A percentile compares a stretch with the other conserved stretches of the same genome.
Evolutionary conservation across 169 alveolate genomes (phyloP).

Genomic region (Plasmodium inui): DNA sequence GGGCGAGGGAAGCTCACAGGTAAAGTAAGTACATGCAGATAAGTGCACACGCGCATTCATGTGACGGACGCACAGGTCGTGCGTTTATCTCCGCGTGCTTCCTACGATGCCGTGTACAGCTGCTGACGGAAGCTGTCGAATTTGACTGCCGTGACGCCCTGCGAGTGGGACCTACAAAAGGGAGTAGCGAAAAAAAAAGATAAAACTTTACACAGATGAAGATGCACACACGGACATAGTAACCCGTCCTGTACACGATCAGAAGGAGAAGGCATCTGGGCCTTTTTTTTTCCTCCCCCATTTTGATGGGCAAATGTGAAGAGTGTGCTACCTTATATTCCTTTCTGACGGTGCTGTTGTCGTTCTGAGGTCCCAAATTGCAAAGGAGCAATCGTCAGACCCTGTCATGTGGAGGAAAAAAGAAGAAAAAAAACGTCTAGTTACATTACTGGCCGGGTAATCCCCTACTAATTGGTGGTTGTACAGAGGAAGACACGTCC

Average conservation of each 20-base stretch:
- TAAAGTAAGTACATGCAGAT: neutral
- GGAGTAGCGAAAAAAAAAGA: neutral
- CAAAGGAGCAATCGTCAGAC: constrained; percentile 69
- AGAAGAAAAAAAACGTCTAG: neutral
- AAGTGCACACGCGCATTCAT: neutral
- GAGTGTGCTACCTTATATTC: constrained; percentile 38
- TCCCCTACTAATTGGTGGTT: neutral
- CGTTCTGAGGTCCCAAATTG: constrained; percentile 65
- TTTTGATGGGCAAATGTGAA: neutral
- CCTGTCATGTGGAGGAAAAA: constrained; percentile 15
- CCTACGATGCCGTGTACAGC: constrained; percentile 59
- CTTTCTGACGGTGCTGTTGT: neutral
- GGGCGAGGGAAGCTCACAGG: neutral
- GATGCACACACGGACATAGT: neutral
- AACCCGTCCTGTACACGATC: neutral
- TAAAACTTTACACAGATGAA: neutral
- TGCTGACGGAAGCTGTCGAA: constrained; percentile 14
- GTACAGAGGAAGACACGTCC: neutral
- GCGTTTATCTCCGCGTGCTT: neutral
- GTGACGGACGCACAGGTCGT: neutral
- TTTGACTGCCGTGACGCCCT: constrained; percentile 68
- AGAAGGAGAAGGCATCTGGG: neutral
- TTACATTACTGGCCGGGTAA: neutral
- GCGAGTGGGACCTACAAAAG: constrained; percentile 54
- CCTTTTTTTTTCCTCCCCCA: neutral